Percentiles rank a stretch among this genome's conserved stretches.
Conservation (phyloP, 768 basidiomycete species). For the Collybiopsis confluens region DNA sequence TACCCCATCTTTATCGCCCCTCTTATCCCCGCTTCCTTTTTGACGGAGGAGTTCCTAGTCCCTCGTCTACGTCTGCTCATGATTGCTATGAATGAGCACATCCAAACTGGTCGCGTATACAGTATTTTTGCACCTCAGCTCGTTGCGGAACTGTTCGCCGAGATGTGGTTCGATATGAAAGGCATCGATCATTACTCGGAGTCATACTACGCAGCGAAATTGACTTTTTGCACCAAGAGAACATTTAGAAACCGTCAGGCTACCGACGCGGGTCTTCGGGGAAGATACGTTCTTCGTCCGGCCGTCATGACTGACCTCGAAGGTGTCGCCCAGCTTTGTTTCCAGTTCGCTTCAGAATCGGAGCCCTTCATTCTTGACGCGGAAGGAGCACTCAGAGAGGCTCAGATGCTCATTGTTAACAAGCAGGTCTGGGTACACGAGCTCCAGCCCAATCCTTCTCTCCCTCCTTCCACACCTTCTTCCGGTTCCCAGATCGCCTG, state of each 20-base stretch:
- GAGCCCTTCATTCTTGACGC: slow-evolving; percentile 38
- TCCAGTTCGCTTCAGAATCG: slow-evolving; percentile 39
- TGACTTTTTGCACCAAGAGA: slow-evolving; percentile 34
- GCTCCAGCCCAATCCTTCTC: slow-evolving; percentile 14
- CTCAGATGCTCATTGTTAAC: slow-evolving; percentile 31
- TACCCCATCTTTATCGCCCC: slow-evolving; percentile 69
- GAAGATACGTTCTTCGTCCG: slow-evolving; percentile 6
- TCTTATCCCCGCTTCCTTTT: slow-evolving; percentile 32
- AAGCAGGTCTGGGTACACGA: slow-evolving; percentile 41
- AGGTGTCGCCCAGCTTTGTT: slow-evolving; percentile 33
- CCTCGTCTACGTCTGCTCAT: slow-evolving; percentile 42
- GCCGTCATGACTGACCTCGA: slow-evolving; percentile 10
- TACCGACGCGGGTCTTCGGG: slow-evolving; percentile 22
- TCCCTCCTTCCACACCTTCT: slow-evolving; percentile 15
- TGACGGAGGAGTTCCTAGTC: slow-evolving; percentile 31
- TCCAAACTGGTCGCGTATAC: too few species aligned
- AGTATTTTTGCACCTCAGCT: too few species aligned
- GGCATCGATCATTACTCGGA: too few species aligned
- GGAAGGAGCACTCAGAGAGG: slow-evolving; percentile 35
- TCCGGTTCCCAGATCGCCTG: slow-evolving; percentile 31
- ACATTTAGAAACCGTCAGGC: slow-evolving; percentile 30
- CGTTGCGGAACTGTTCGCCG: too few species aligned
- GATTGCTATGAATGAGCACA: slow-evolving; percentile 23
- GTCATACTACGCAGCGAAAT: too few species aligned
- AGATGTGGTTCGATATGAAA: too few species aligned